These are phyloP conservation scores for Arthrobotrys conoides DNA, from an alignment of 2,329 filamentous ascomycete species.

Conservation along the genomic window DNA sequence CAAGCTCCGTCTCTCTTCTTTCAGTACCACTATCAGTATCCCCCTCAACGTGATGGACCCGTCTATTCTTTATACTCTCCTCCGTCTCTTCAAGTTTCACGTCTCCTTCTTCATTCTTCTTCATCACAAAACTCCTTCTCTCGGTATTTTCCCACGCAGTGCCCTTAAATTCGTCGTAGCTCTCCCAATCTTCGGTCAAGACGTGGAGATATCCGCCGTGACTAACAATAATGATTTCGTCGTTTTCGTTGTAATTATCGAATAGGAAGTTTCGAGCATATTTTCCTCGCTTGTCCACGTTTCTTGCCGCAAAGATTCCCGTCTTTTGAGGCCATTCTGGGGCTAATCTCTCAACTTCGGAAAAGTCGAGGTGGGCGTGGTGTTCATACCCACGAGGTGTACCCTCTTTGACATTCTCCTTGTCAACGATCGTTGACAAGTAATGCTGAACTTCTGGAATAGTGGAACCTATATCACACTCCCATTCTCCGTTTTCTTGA, in stretches of 20 bases:
- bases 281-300: conserved; percentile 3
- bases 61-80: conserved; percentile 56
- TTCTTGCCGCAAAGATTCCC: conserved; percentile 21
- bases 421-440: background rate
- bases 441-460: conserved; percentile 5
- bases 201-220: conserved; percentile 62
- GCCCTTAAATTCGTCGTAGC: conserved; percentile 39
- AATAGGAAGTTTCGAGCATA: conserved; percentile 35
- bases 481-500: conserved; percentile 65
- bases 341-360: background rate
- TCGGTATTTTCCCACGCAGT: conserved; percentile 63
- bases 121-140: conserved; percentile 62
- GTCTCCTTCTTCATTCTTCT: conserved; percentile 10
- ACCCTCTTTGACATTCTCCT: background rate
- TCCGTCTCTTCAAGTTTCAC: conserved; percentile 61
- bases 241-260: conserved; percentile 7
- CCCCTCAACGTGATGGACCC: background rate
- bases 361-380: conserved; percentile 25
- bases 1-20: conserved; percentile 35
- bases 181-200: conserved; percentile 62
- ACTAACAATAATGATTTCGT: conserved; percentile 39
- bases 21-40: conserved; percentile 29
- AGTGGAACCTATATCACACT: conserved; percentile 66
- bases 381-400: conserved; percentile 3
- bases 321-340: conserved; percentile 42